Evolutionary conservation across 2,329 filamentous ascomycete species (phyloP).

Genomic region (Ophiosphaerella narmari): DNA sequence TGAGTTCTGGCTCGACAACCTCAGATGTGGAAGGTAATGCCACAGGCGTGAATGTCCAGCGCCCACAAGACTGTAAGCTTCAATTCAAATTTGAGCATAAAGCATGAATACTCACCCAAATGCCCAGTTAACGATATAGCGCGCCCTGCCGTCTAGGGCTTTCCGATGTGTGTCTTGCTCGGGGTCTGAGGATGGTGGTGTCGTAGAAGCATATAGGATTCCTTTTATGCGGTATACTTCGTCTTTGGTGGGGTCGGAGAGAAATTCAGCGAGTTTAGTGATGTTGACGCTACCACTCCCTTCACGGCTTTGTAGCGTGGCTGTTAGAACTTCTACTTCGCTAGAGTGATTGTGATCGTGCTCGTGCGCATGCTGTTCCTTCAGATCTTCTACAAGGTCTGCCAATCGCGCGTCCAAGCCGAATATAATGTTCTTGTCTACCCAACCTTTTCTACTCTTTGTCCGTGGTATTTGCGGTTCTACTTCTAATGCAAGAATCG

Average conservation of each 20-base stretch:
- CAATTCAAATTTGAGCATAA: too few species aligned
- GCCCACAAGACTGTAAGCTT: conserved; percentile 43
- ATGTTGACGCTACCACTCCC: conserved; percentile 66
- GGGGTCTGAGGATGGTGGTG: conserved; percentile 53
- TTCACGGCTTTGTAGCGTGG: conserved; percentile 61
- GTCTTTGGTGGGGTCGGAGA: conserved; percentile 80
- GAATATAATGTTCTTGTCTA: conserved; percentile 79
- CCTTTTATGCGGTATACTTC: conserved; percentile 96
- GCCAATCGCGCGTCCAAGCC: conserved; percentile 85
- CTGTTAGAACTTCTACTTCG: conserved; percentile 89
- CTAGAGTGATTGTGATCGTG: conserved; percentile 69
- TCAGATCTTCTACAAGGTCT: conserved; percentile 48
- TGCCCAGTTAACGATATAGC: conserved; percentile 97
- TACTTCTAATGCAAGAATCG: conserved; percentile 78
- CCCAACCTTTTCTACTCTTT: conserved; percentile 80
- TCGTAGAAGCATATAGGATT: conserved; percentile 55
- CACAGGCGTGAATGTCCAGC: conserved; percentile 85
- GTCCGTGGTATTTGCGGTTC: conserved; percentile 75
- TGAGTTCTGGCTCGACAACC: conserved; percentile 60
- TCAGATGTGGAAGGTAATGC: conserved; percentile 27
- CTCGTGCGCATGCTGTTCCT: conserved; percentile 44
- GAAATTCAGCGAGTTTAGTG: conserved; percentile 57
- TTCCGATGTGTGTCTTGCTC: conserved; percentile 42
- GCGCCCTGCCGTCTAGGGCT: conserved; percentile 44
- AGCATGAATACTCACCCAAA: conserved; percentile 59